phyloP scores from a whole-genome alignment of 108 stramenopile species.

The Schizochytrium sp. region DNA sequence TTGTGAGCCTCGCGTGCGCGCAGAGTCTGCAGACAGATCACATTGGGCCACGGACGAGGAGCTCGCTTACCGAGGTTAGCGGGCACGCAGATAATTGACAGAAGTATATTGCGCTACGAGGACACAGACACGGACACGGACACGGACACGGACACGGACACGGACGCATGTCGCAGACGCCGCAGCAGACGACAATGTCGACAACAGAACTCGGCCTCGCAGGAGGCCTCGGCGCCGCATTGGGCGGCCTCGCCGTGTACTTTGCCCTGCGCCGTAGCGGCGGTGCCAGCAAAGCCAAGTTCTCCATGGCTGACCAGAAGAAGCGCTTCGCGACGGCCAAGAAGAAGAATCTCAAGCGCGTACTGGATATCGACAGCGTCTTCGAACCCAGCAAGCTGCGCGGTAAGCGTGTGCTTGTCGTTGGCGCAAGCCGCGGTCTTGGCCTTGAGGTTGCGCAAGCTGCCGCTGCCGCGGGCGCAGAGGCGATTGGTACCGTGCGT shows the following conservation, averaged over 20 bases:
- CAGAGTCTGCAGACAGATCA: no score
- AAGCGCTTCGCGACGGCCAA: slow-evolving; percentile 62
- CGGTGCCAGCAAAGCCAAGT: neutral
- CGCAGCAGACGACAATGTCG: no score
- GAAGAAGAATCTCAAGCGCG: slow-evolving; percentile 55
- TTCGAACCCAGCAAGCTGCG: slow-evolving; percentile 55
- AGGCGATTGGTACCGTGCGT: slow-evolving; percentile 64
- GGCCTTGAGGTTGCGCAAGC: slow-evolving; percentile 70
- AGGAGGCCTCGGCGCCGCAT: neutral
- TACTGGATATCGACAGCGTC: slow-evolving; percentile 57
- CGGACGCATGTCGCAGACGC: no score
- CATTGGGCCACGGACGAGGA: no score
- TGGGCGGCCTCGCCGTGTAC: neutral
- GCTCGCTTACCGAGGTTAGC: no score
- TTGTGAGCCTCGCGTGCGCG: no score
- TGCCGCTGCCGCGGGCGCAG: slow-evolving; percentile 60
- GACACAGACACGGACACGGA: no score
- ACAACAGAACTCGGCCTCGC: neutral
- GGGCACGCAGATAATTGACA: no score
- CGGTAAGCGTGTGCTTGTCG: slow-evolving; percentile 69
- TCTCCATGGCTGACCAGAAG: slow-evolving; percentile 65
- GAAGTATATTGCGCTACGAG: no score
- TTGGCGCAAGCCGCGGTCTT: slow-evolving; percentile 74
- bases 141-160: no score
- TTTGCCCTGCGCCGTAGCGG: neutral